A percentile compares a stretch with the other conserved stretches of the same genome.
Conservation (phyloP, 148 eudicot genomes). For the Rhododendron simsii region DNA sequence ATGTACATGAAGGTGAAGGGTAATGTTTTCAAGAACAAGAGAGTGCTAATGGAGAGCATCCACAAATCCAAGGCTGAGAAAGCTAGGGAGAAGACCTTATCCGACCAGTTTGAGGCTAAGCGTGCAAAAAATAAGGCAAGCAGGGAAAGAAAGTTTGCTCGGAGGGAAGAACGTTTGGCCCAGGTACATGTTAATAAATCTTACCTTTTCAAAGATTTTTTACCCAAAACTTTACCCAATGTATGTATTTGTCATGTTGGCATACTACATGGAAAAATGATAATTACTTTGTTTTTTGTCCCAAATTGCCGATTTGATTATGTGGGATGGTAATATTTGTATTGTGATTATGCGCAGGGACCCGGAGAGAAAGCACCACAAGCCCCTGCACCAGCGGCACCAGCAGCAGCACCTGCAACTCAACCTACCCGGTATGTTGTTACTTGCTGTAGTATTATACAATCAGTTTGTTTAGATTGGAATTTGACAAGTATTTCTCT, state of each 20-base stretch:
- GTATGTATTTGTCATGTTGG: not conserved
- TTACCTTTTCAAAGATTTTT: not conserved
- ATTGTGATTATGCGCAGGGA: conserved; percentile 28
- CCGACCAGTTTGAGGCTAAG: conserved; percentile 87
- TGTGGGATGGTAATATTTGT: not conserved
- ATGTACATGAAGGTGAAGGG: conserved; percentile 95
- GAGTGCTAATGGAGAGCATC: conserved; percentile 82
- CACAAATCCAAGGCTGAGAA: conserved; percentile 93
- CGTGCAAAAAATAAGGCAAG: conserved; percentile 86
- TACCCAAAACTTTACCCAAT: not conserved
- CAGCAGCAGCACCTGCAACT: conserved; percentile 37
- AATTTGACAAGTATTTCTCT: not conserved
- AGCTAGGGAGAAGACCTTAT: conserved; percentile 82
- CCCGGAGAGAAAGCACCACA: conserved; percentile 49
- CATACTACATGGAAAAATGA: not conserved
- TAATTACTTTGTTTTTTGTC: not conserved
- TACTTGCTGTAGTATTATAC: not conserved
- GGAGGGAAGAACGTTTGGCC: conserved; percentile 75
- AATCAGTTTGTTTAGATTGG: not conserved
- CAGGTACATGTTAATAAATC: conserved; percentile 21
- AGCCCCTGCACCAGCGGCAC: conserved; percentile 19
- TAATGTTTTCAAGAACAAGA: conserved; percentile 81
- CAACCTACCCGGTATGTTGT: conserved; percentile 37
- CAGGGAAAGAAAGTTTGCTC: conserved; percentile 68
- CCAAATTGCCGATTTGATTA: not conserved